phyloP scores from a whole-genome alignment of 163 green algal genomes.

The Scenedesmus sp. region DNA sequence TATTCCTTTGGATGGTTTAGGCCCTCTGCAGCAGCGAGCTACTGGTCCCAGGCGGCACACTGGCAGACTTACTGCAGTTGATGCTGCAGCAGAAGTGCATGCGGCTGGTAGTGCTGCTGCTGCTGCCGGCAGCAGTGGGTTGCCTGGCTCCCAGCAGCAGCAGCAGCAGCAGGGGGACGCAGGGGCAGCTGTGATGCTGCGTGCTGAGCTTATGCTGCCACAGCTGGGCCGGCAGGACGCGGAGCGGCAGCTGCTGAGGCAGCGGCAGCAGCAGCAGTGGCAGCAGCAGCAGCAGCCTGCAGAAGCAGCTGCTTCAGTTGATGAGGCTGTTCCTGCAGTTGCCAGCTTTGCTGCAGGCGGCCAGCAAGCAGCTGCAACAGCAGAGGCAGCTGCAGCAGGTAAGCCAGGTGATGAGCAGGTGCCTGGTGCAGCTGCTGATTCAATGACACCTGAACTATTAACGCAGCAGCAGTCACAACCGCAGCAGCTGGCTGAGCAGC shows the following conservation, averaged over 20 bases:
- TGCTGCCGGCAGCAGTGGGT: not conserved
- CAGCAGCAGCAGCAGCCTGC: conserved; percentile 3
- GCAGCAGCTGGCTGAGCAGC: not conserved
- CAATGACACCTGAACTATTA: not conserved
- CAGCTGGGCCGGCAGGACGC: not conserved
- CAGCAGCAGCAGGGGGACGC: conserved; percentile 17
- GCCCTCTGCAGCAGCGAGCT: not conserved
- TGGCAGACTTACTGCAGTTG: not conserved
- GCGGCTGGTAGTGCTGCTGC: not conserved
- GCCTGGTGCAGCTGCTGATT: not conserved
- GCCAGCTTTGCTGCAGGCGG: not conserved
- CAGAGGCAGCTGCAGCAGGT: not conserved
- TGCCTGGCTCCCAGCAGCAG: not conserved
- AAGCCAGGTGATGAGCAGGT: not conserved
- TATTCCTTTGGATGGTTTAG: not conserved
- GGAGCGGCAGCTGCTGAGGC: not conserved
- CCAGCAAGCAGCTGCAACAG: not conserved
- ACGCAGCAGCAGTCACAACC: not conserved
- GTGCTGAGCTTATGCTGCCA: conserved; percentile 28
- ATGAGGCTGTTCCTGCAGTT: not conserved
- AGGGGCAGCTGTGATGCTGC: conserved; percentile 40
- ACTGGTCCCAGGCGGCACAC: not conserved
- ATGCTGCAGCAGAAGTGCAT: not conserved
- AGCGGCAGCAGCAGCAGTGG: conserved; percentile 13
- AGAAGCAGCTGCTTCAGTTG: not conserved